Evolutionary conservation across 495 filamentous ascomycete species (phyloP).

Genomic region (Tuber melanosporum): DNA sequence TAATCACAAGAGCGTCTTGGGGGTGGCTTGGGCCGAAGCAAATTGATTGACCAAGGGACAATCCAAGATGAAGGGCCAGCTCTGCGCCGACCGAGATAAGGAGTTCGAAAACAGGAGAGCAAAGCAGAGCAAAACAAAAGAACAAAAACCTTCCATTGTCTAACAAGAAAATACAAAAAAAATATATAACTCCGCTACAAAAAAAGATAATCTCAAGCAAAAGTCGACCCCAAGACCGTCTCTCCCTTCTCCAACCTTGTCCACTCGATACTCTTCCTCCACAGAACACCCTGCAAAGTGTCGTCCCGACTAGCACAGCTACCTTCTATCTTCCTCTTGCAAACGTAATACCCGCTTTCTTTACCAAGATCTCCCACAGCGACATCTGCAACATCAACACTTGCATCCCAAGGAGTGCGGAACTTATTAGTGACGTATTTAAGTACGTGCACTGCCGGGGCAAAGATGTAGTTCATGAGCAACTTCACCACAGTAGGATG

Average conservation of each 20-base stretch:
- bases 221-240: not conserved
- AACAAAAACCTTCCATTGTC: not conserved
- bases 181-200: not conserved
- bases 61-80: not conserved
- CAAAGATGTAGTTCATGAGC: constrained; percentile 1
- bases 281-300: not conserved
- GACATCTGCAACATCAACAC: not conserved
- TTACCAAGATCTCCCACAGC: not conserved
- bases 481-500: not conserved
- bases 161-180: not conserved
- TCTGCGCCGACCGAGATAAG: not conserved
- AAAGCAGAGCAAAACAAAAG: not conserved
- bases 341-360: not conserved
- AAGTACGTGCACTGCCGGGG: not conserved
- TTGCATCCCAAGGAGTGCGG: constrained; percentile 1
- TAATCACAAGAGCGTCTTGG: not conserved
- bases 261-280: not conserved
- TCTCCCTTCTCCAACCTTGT: not conserved
- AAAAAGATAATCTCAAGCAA: not conserved
- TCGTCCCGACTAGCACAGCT: not conserved
- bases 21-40: not conserved
- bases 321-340: not conserved
- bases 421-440: not conserved
- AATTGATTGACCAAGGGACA: not conserved
- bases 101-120: not conserved